Conservation (phyloP, 2,329 filamentous ascomycete genomes). For the Aspergillus ochraceus region DNA sequence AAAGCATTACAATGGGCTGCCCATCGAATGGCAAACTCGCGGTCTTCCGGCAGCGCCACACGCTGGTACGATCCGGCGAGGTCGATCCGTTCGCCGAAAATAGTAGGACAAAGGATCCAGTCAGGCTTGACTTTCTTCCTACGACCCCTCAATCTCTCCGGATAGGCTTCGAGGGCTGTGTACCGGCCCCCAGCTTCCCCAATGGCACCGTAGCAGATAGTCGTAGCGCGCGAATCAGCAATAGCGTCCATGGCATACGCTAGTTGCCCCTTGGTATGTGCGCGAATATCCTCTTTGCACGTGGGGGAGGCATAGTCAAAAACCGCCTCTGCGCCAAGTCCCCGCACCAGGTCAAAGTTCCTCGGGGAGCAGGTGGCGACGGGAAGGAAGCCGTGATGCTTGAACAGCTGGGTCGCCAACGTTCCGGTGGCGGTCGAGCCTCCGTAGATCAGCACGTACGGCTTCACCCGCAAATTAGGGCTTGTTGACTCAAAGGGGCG, state of each 20-base stretch:
- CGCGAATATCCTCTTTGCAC: constrained; percentile 10
- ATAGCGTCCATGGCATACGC: constrained; percentile 11
- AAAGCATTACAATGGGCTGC: constrained; percentile 6
- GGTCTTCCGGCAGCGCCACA: constrained; percentile 7
- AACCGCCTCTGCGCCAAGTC: constrained; percentile 9
- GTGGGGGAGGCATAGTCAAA: constrained; percentile 13
- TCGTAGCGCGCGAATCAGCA: neutral
- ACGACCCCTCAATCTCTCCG: neutral
- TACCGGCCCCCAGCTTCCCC: constrained; percentile 7
- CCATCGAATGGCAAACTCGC: constrained; percentile 4
- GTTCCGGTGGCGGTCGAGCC: constrained; percentile 46
- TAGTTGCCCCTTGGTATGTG: constrained; percentile 8
- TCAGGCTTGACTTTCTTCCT: constrained; percentile 1
- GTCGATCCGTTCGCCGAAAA: neutral
- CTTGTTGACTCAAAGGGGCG: neutral
- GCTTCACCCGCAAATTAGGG: neutral
- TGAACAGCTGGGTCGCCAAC: constrained; percentile 43
- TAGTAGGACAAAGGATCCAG: neutral
- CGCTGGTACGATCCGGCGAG: neutral
- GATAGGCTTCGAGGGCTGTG: neutral
- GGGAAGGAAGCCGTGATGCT: constrained; percentile 6
- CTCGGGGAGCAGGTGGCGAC: constrained; percentile 17
- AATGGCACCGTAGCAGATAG: constrained; percentile 12
- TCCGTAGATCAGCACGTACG: constrained; percentile 44
- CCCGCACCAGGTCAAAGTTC: constrained; percentile 6